These are phyloP conservation scores for Smallanthus sonchifolius DNA, from an alignment of 129 eudicot genomes.

Conservation along the genomic window DNA sequence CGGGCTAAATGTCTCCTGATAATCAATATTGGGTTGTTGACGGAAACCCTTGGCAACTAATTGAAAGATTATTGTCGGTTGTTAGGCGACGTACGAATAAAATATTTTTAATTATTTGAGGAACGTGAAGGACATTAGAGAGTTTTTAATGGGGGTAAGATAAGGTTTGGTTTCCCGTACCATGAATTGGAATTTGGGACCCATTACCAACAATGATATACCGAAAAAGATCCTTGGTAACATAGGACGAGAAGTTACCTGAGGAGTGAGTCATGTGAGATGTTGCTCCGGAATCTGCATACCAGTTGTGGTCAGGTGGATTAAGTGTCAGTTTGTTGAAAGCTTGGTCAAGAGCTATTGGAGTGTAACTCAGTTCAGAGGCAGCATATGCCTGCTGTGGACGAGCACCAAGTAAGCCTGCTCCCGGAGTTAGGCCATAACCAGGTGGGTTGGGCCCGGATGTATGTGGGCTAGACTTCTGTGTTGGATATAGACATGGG, in stretches of 20 bases:
- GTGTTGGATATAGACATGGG: background rate
- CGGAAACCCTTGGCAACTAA: too few species aligned
- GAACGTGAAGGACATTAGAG: background rate
- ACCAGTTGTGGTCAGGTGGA: background rate
- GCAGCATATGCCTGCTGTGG: background rate
- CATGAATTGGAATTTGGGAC: background rate
- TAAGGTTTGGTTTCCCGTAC: background rate
- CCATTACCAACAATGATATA: background rate
- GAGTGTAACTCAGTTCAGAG: too few species aligned
- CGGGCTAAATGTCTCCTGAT: too few species aligned
- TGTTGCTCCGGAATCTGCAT: background rate
- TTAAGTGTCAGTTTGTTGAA: background rate
- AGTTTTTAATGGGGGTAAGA: background rate
- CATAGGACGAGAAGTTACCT: background rate
- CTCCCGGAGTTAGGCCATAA: background rate
- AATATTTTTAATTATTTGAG: background rate
- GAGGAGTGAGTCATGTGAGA: background rate
- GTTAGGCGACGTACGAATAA: background rate
- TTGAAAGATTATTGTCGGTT: background rate
- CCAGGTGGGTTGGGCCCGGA: too few species aligned
- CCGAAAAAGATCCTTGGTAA: too few species aligned
- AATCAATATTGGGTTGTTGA: too few species aligned
- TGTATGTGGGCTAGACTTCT: too few species aligned
- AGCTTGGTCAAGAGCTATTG: background rate
- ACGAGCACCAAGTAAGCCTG: background rate